phyloP scores from a whole-genome alignment of 306 rosid species.

The Dalbergia cochinchinensis region DNA sequence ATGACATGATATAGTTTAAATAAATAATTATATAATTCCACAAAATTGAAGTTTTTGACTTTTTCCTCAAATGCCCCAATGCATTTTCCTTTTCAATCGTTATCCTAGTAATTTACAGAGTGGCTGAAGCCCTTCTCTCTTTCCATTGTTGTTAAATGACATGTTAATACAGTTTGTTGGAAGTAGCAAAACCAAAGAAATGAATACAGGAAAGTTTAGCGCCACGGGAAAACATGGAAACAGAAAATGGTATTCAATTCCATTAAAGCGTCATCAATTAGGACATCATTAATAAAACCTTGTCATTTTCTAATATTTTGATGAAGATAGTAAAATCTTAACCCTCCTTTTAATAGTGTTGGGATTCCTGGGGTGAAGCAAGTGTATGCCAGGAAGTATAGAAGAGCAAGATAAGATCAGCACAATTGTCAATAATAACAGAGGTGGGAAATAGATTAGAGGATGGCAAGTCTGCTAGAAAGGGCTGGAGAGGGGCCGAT shows the following conservation, averaged over 20 bases:
- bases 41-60: conserved; percentile 18
- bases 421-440: too few species aligned
- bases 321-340: conserved; percentile 8
- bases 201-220: conserved; percentile 3
- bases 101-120: background rate
- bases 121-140: background rate
- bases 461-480: too few species aligned
- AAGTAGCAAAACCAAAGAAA: conserved; percentile 13
- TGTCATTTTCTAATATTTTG: background rate
- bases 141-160: conserved; percentile 14
- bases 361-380: too few species aligned
- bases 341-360: background rate
- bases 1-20: conserved; percentile 20
- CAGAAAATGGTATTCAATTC: conserved; percentile 21
- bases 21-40: background rate
- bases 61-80: background rate
- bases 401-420: too few species aligned
- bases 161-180: conserved; percentile 1
- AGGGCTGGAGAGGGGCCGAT: too few species aligned
- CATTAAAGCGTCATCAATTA: background rate
- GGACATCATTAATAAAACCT: background rate
- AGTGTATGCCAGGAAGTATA: too few species aligned
- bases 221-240: background rate
- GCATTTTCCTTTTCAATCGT: background rate
- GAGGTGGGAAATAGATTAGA: too few species aligned